Evolutionary conservation across 306 rosid species (phyloP), one percentile per base, ranked within the genome.

Genomic region (Rosa multiflora): DNA sequence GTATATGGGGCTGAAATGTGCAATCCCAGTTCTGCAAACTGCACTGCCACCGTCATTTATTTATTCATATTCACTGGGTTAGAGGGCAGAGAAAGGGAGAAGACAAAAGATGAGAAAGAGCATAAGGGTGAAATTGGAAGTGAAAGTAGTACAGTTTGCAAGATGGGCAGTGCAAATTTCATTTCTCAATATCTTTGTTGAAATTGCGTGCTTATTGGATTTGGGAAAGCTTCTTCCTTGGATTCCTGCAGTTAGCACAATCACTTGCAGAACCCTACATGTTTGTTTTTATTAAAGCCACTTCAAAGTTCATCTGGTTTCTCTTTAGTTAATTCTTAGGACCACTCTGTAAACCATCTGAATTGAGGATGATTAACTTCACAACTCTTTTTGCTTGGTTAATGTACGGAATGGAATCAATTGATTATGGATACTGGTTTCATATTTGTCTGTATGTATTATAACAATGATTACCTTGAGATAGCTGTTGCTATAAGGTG

Each of bases 401-500:
- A 20, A 5, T 14, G 26, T 35, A 48, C 26, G 32, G 21, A 58
- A 35, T 73, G 46, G 26, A 74, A 32, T 32, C 37, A 32, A 32
- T 32, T 1, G 37, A 32, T 32, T 26, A 49, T 47, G 77, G 39
- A 69, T 49, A 61, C 71, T 67, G 72, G 10, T 83, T 67, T 76
- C 48, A 74, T 37, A 62, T 61, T 61, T 63, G 40, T 51, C 76
- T 79, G 61, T 72, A 93, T 6, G 94, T 32, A 32, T 32, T 32
- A 32, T 32, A 32, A 32, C 37, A 32, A 32, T 32, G 3, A 93
- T 78, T 93, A 93, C 85, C 92, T 91, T 84, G 98, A 93, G 79
- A 93, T 93, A 89, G 97, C 82, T 93, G 95, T 48, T 93, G 92
- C 93, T 91, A 88, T 64, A 93, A 90, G 85, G 59, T 93, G 15